Conservation (phyloP, 176 grass and related monocot species). For the Aechmea fasciata region DNA sequence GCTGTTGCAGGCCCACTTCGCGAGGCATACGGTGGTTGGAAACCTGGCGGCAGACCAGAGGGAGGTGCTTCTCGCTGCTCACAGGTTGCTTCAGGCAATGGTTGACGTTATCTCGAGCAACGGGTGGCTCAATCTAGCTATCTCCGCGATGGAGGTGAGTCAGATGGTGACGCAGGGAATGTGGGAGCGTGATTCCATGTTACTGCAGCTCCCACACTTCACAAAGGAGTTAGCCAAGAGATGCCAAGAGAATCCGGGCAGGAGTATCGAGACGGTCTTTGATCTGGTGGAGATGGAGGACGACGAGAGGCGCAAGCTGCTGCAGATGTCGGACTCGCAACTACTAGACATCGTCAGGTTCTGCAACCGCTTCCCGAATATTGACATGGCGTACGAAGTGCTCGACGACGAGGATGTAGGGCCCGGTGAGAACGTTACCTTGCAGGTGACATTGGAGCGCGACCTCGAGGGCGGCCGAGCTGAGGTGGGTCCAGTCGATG, state of each 20-base stretch:
- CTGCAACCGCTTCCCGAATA: constrained; percentile 80
- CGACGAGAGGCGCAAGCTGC: constrained; percentile 49
- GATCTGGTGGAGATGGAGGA: constrained; percentile 80
- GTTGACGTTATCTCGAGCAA: constrained; percentile 97
- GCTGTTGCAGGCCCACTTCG: constrained; percentile 83
- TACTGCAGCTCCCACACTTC: constrained; percentile 77
- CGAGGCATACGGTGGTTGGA: constrained; percentile 63
- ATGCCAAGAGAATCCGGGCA: constrained; percentile 71
- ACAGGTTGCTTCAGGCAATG: constrained; percentile 90
- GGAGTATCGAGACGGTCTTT: constrained; percentile 67
- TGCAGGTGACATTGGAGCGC: constrained; percentile 79
- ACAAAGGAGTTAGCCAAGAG: constrained; percentile 64
- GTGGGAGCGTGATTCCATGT: constrained; percentile 87
- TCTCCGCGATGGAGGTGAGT: constrained; percentile 84
- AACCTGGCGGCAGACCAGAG: constrained; percentile 81
- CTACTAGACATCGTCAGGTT: constrained; percentile 63
- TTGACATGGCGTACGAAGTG: constrained; percentile 87
- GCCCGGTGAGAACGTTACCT: constrained; percentile 49
- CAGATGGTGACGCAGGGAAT: constrained; percentile 97
- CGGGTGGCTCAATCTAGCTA: constrained; percentile 77
- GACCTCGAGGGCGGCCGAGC: constrained; percentile 42
- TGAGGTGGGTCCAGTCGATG: constrained; percentile 76
- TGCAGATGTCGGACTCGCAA: constrained; percentile 70
- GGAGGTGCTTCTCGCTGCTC: constrained; percentile 76
- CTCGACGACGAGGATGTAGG: constrained; percentile 53